phyloP scores from a whole-genome alignment of 129 eudicot genomes.

The Heracleum sosnowskyi region DNA sequence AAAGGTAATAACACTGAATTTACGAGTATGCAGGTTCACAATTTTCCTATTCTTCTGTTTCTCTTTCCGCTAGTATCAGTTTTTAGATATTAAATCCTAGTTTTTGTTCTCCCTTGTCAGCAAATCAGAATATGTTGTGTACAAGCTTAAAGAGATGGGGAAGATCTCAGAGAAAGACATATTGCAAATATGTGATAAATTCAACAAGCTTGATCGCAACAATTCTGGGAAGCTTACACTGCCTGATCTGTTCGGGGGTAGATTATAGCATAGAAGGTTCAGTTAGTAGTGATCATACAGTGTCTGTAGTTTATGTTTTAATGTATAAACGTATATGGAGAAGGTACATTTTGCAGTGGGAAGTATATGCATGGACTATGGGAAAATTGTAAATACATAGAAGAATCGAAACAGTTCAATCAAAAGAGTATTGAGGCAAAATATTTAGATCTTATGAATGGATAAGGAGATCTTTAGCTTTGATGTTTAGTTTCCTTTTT shows the following conservation, averaged over 20 bases:
- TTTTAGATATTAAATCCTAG: neutral
- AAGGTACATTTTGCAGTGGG: neutral
- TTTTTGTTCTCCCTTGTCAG: conserved; percentile 20
- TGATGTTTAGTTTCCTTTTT: neutral
- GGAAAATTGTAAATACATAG: neutral
- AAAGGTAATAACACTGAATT: neutral
- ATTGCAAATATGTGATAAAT: conserved; percentile 49
- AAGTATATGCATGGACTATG: neutral
- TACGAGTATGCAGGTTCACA: neutral
- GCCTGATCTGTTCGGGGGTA: conserved; percentile 34
- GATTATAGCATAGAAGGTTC: neutral
- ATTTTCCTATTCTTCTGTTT: neutral
- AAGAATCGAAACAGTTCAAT: neutral
- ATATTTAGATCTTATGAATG: conserved; percentile 1
- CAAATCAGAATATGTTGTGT: conserved; percentile 67
- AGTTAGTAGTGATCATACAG: neutral
- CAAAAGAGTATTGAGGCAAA: too few species aligned
- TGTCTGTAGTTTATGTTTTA: neutral
- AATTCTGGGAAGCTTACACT: conserved; percentile 54
- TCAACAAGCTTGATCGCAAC: conserved; percentile 45
- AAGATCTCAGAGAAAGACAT: conserved; percentile 65
- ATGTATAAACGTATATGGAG: neutral
- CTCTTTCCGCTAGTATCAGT: neutral
- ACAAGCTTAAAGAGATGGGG: conserved; percentile 74
- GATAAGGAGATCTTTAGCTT: neutral